Conservation (phyloP, 768 basidiomycete species). For the Auriscalpium vulgare region DNA sequence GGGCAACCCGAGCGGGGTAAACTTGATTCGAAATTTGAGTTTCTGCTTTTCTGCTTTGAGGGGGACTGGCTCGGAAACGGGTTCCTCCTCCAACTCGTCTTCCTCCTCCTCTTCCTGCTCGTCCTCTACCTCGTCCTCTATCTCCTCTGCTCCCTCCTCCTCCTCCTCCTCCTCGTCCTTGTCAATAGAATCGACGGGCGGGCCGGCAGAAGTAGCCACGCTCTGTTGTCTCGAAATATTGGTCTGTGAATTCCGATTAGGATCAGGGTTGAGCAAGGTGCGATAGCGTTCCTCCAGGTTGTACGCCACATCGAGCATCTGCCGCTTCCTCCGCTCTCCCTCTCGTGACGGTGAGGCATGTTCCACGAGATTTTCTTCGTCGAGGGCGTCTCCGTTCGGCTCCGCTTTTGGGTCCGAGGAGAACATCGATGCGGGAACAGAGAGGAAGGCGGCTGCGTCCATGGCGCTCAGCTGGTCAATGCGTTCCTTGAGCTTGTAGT, state of each 20-base stretch:
- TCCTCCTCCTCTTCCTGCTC: constrained; percentile 5
- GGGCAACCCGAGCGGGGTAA: constrained; percentile 29
- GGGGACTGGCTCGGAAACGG: background rate
- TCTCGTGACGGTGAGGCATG: constrained; percentile 28
- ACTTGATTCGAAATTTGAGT: constrained; percentile 18
- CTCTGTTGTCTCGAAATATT: constrained; percentile 6
- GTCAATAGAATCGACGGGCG: background rate
- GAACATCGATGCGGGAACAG: constrained; percentile 52
- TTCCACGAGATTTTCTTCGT: constrained; percentile 7
- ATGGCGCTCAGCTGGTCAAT: constrained; percentile 76
- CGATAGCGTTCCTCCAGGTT: constrained; percentile 66
- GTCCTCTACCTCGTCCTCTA: background rate
- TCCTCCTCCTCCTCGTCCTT: constrained; percentile 5
- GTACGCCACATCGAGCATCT: constrained; percentile 66
- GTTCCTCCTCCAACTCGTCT: constrained; percentile 1
- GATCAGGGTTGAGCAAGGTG: constrained; percentile 47
- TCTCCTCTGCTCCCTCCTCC: background rate
- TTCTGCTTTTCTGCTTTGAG: constrained; percentile 15
- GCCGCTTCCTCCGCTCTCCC: constrained; percentile 46
- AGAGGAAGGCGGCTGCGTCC: constrained; percentile 63
- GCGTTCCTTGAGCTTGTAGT: constrained; percentile 85
- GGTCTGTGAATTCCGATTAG: constrained; percentile 7
- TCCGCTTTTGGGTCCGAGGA: constrained; percentile 17
- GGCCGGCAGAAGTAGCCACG: constrained; percentile 1
- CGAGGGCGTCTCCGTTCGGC: constrained; percentile 21